A percentile compares a stretch with the other conserved stretches of the same genome.
phyloP scores from a whole-genome alignment of 2,329 filamentous ascomycete genomes.

The Fusarium albosuccineum region DNA sequence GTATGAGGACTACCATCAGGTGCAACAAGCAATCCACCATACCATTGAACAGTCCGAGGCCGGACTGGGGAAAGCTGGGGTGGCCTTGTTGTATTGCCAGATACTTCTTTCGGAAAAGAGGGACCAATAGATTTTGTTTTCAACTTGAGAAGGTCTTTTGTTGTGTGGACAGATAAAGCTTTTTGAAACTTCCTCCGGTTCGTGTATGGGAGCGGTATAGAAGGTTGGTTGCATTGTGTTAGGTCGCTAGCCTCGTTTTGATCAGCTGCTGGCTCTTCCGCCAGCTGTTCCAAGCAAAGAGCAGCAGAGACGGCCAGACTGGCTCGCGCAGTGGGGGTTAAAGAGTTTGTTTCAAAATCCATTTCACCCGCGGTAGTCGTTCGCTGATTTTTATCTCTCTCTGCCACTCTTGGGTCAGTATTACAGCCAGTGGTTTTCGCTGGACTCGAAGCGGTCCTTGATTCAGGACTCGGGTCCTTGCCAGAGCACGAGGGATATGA shows the following conservation, averaged over 20 bases:
- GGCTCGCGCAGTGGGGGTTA: neutral
- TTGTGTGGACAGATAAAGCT: conserved; percentile 7
- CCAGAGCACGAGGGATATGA: neutral
- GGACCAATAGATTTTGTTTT: conserved; percentile 12
- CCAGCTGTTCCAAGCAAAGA: neutral
- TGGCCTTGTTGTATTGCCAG: conserved; percentile 1
- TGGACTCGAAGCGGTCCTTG: neutral
- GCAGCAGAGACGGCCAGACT: neutral
- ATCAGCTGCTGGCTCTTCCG: neutral
- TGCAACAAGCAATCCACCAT: conserved; percentile 1
- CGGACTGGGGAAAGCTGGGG: conserved; percentile 8
- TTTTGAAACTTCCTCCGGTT: neutral
- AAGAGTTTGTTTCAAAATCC: neutral
- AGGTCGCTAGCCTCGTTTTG: neutral
- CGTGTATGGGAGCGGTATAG: neutral
- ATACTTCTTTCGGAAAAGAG: conserved; percentile 10
- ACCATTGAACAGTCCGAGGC: conserved; percentile 11
- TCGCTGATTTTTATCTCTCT: neutral
- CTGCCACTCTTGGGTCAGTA: neutral
- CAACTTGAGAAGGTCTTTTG: conserved; percentile 12
- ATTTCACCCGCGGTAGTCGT: neutral
- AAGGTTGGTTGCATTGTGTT: neutral
- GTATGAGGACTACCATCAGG: neutral
- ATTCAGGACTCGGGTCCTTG: neutral
- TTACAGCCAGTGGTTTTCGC: neutral